Evolutionary conservation across 2,329 filamentous ascomycete genomes (phyloP), one percentile per base, ranked within the genome.

Genomic region (Penicillium sp.): DNA sequence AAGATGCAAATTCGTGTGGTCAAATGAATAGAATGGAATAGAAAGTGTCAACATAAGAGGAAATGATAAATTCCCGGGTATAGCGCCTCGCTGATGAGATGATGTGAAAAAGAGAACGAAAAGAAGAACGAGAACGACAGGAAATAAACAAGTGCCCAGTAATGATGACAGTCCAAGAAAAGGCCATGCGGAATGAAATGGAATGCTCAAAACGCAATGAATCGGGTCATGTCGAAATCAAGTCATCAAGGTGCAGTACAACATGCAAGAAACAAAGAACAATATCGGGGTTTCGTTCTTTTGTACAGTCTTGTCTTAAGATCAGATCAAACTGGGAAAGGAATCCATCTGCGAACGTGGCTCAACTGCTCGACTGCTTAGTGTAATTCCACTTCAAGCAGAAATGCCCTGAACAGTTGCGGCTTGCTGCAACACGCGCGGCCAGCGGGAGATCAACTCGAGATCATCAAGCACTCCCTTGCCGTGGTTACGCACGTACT

Each of bases 401-500:
- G 56, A 47, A 24, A 67, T 57, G 15, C 71, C 71, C 10, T 67
- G 56, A 2, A 67, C 69, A 15, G 67, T 70, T 24, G 74, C 75
- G 9, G 72, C 73, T 51, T 74, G 73, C 60, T 75, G 72, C 59
- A 77, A 44, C 30, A 78, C 72, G 17, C 77, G 75, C 10, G 78
- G 78, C 76, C 77, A 80, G 22, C 78, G 77, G 17, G 77, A 79
- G 38, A 80, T 74, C 15, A 75, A 63, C 56, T 80, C 78, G 17
- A 79, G 75, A 55, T 80, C 77, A 53, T 79, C 78, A 33, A 80
- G 67, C 2, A 73, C 70, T 3, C 77, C 77, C 72, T 78, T 76
- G 68, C 78, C 75, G 57, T 77, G 76, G 70, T 80, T 80, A 54
- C 93, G 91, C 71, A 97, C 96, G 78, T 94, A 96, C 78, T 91